Conservation (phyloP, 108 stramenopile genomes). For the Mayamaea pseudoterrestris region DNA sequence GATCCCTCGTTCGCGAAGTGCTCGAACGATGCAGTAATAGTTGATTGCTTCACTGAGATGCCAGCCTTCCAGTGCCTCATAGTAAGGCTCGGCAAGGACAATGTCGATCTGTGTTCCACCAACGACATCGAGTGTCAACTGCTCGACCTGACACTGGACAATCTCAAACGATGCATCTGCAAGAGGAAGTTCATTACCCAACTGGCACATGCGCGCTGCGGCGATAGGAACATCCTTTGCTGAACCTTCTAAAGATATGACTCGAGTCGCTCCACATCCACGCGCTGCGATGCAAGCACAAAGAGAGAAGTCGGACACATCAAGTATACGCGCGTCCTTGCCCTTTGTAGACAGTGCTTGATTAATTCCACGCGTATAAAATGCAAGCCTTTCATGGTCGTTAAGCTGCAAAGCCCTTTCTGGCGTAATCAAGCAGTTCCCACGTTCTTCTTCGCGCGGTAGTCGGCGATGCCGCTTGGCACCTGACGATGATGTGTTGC, state of each 20-base stretch:
- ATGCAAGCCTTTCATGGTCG: conserved; percentile 23
- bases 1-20: conserved; percentile 27
- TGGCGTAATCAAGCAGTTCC: conserved; percentile 23
- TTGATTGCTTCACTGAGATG: conserved; percentile 63
- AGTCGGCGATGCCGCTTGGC: background rate
- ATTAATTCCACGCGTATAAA: conserved; percentile 26
- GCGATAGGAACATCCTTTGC: conserved; percentile 19
- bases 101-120: conserved; percentile 27
- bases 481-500: too few species aligned
- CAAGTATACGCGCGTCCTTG: conserved; percentile 21
- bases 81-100: conserved; percentile 72
- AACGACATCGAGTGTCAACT: conserved; percentile 20
- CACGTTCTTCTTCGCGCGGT: conserved; percentile 11
- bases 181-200: conserved; percentile 40
- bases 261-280: conserved; percentile 31
- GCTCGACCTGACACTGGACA: conserved; percentile 30
- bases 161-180: conserved; percentile 19
- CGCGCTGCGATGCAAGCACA: conserved; percentile 66
- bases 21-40: conserved; percentile 42
- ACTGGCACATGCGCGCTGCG: conserved; percentile 53
- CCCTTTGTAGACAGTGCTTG: conserved; percentile 24
- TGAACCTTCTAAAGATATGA: conserved; percentile 54
- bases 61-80: conserved; percentile 68
- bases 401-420: conserved; percentile 55
- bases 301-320: conserved; percentile 65